A percentile compares a stretch with the other conserved stretches of the same genome.
phyloP scores from a whole-genome alignment of 176 grass and related monocot genomes.

The Hyparrhenia diplandra region DNA sequence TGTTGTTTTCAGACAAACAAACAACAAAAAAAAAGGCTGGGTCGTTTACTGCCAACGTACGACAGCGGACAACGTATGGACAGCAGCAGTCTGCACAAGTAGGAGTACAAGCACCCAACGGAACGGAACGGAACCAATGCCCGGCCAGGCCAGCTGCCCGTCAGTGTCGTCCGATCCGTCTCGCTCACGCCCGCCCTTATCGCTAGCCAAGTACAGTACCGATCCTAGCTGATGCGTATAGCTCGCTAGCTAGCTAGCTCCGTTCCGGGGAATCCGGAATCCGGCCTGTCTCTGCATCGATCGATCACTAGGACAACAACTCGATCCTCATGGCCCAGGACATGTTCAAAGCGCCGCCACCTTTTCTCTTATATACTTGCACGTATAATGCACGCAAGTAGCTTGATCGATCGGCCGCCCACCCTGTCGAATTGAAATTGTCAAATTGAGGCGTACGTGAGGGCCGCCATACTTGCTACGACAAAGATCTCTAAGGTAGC shows the following conservation, averaged over 20 bases:
- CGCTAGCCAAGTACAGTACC: neutral
- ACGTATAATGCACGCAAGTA: neutral
- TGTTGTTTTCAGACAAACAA: neutral
- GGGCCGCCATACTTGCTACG: neutral
- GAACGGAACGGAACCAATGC: conserved; percentile 24
- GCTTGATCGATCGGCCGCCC: neutral
- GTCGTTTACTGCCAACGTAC: neutral
- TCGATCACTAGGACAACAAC: conserved; percentile 19
- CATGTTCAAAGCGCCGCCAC: neutral
- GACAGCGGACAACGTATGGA: no score
- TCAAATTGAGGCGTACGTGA: neutral
- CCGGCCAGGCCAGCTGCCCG: neutral
- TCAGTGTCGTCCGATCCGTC: conserved; percentile 1
- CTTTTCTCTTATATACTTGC: neutral
- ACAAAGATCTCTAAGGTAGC: neutral
- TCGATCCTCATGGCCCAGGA: conserved; percentile 1
- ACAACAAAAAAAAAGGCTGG: no score
- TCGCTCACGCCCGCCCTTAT: neutral
- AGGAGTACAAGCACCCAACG: neutral
- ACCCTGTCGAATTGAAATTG: neutral
- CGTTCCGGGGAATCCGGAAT: neutral
- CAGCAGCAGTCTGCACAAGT: neutral
- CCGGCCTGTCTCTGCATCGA: neutral
- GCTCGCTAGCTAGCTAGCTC: neutral
- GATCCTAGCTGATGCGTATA: no score